Evolutionary conservation across 2,329 filamentous ascomycete genomes (phyloP).

Genomic region (Fusarium subtropicale): DNA sequence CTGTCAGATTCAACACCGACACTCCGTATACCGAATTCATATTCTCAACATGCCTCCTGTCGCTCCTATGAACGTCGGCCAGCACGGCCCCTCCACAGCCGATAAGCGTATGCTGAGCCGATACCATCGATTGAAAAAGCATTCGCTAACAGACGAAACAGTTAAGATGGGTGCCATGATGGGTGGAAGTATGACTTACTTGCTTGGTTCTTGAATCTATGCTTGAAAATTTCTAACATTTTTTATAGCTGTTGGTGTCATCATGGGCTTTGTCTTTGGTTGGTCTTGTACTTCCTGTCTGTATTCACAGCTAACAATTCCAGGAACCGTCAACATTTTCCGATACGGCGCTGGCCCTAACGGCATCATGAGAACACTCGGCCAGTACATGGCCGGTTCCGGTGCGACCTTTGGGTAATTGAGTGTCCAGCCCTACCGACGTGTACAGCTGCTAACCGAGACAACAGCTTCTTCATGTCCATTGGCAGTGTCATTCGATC

Average conservation of each 20-base stretch:
- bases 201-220: background rate
- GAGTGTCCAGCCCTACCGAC: background rate
- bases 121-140: slow-evolving; percentile 14
- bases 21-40: background rate
- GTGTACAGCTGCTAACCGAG: slow-evolving; percentile 35
- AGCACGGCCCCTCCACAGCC: slow-evolving; percentile 62
- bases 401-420: slow-evolving; percentile 93
- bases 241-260: slow-evolving; percentile 83
- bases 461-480: slow-evolving; percentile 90
- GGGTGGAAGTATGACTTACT: slow-evolving; percentile 85
- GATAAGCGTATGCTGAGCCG: slow-evolving; percentile 63
- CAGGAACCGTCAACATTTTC: slow-evolving; percentile 93
- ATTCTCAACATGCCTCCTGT: slow-evolving; percentile 55
- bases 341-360: slow-evolving; percentile 93
- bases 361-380: slow-evolving; percentile 91
- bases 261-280: slow-evolving; percentile 99
- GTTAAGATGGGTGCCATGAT: slow-evolving; percentile 97
- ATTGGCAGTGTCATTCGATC: slow-evolving; percentile 97
- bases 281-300: slow-evolving; percentile 47
- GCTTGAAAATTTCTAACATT: slow-evolving; percentile 48
- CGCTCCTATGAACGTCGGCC: slow-evolving; percentile 55
- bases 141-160: slow-evolving; percentile 41
- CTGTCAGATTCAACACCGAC: background rate
- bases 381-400: slow-evolving; percentile 96
- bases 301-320: slow-evolving; percentile 12